Percentiles rank a stretch among this genome's conserved stretches.
Conservation (phyloP, 2,329 filamentous ascomycete species). For the Spiromastix sp. region DNA sequence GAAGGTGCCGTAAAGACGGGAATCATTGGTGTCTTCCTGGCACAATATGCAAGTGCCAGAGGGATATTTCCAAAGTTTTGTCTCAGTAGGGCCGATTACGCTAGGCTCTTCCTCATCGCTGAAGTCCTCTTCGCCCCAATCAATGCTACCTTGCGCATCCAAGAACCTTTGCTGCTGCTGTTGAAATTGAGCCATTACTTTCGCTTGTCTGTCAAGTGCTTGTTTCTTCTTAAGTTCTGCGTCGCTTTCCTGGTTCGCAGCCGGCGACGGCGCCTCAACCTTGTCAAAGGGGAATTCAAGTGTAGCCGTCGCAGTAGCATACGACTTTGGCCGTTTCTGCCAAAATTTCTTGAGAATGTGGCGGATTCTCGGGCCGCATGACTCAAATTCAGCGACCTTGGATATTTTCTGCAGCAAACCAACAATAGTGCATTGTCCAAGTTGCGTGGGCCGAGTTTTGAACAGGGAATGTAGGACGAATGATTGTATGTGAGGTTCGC, state of each 20-base stretch:
- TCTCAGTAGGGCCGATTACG: slow-evolving; percentile 46
- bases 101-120: slow-evolving; percentile 48
- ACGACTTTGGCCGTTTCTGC: slow-evolving; percentile 65
- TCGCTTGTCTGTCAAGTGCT: slow-evolving; percentile 78
- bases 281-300: slow-evolving; percentile 60
- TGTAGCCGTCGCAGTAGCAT: slow-evolving; percentile 54
- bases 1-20: slow-evolving; percentile 84
- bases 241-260: slow-evolving; percentile 47
- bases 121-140: slow-evolving; percentile 79
- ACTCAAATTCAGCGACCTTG: slow-evolving; percentile 63
- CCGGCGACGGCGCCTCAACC: slow-evolving; percentile 74
- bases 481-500: slow-evolving; percentile 41
- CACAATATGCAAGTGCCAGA: slow-evolving; percentile 89
- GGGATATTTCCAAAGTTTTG: slow-evolving; percentile 81
- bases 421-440: slow-evolving; percentile 38
- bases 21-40: slow-evolving; percentile 89
- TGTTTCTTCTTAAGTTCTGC: slow-evolving; percentile 80
- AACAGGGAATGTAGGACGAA: slow-evolving; percentile 65
- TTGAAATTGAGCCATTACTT: slow-evolving; percentile 96
- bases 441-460: slow-evolving; percentile 42
- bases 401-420: slow-evolving; percentile 44
- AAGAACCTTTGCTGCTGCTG: slow-evolving; percentile 94
- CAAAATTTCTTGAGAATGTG: slow-evolving; percentile 77
- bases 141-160: slow-evolving; percentile 73
- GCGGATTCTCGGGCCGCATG: slow-evolving; percentile 73